phyloP scores from a whole-genome alignment of 2,329 filamentous ascomycete genomes.

The Beauveria pseudobassiana region DNA sequence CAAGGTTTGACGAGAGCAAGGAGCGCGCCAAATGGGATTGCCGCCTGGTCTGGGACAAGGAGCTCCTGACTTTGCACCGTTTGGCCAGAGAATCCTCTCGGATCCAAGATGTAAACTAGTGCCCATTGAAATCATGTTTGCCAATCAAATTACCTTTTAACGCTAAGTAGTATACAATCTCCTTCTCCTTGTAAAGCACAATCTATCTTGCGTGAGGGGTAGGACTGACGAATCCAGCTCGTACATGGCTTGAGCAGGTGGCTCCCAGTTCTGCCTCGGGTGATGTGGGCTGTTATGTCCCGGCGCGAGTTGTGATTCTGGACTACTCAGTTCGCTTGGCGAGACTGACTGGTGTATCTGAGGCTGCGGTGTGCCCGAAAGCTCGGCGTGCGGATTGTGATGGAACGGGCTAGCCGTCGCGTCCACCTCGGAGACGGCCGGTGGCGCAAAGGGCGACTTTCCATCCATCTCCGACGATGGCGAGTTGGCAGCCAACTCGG shows the following conservation, averaged over 20 bases:
- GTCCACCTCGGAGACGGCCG: background rate
- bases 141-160: background rate
- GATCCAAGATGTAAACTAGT: slow-evolving; percentile 7
- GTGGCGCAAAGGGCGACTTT: background rate
- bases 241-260: background rate
- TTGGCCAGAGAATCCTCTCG: background rate
- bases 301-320: background rate
- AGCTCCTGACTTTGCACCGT: slow-evolving; percentile 7
- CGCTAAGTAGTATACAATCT: background rate
- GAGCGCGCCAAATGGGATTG: slow-evolving; percentile 11
- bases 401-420: background rate
- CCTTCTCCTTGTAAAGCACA: background rate
- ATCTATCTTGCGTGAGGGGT: background rate
- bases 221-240: slow-evolving; percentile 3
- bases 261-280: background rate
- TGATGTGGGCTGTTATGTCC: background rate
- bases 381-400: background rate
- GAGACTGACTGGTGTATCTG: background rate
- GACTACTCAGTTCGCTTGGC: slow-evolving; percentile 5
- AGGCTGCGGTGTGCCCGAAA: background rate
- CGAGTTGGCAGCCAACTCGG: slow-evolving; percentile 2
- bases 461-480: slow-evolving; percentile 5
- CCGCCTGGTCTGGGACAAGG: slow-evolving; percentile 9
- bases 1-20: slow-evolving; percentile 4
- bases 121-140: background rate